Evolutionary conservation across 2,329 filamentous ascomycete species (phyloP).

Genomic region (Alternaria rosae): DNA sequence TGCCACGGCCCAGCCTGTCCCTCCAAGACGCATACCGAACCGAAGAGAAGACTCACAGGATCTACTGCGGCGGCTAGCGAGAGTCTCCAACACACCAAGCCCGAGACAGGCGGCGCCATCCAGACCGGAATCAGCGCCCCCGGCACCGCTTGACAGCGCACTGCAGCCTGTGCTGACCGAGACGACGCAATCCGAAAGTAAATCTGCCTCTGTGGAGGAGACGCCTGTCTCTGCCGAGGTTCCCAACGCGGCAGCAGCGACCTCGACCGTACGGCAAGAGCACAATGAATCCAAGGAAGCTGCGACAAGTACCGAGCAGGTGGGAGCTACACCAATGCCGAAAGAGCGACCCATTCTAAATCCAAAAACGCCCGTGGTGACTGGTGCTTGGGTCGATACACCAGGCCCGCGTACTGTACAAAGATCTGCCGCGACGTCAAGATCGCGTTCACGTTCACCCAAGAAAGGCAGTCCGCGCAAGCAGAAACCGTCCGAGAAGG

Average conservation of each 20-base stretch:
- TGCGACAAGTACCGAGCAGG: conserved; percentile 10
- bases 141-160: conserved; percentile 20
- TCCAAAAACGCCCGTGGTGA: conserved; percentile 55
- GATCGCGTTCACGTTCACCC: conserved; percentile 25
- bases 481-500: conserved; percentile 18
- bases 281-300: conserved; percentile 13
- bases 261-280: conserved; percentile 3
- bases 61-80: conserved; percentile 55
- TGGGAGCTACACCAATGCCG: conserved; percentile 42
- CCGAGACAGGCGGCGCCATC: conserved; percentile 40
- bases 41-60: conserved; percentile 55
- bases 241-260: conserved; percentile 3
- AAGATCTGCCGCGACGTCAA: conserved; percentile 16
- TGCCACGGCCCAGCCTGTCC: conserved; percentile 30
- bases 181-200: not conserved
- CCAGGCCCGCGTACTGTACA: conserved; percentile 43
- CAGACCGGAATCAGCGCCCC: conserved; percentile 33
- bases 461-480: conserved; percentile 25
- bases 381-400: conserved; percentile 59
- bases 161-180: conserved; percentile 18
- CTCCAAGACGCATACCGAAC: conserved; percentile 37
- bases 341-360: conserved; percentile 28
- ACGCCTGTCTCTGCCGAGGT: conserved; percentile 1
- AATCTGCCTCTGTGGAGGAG: conserved; percentile 3
- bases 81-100: conserved; percentile 58